Evolutionary conservation across 2,329 filamentous ascomycete genomes (phyloP).

Genomic region (Coniochaeta prunicola): DNA sequence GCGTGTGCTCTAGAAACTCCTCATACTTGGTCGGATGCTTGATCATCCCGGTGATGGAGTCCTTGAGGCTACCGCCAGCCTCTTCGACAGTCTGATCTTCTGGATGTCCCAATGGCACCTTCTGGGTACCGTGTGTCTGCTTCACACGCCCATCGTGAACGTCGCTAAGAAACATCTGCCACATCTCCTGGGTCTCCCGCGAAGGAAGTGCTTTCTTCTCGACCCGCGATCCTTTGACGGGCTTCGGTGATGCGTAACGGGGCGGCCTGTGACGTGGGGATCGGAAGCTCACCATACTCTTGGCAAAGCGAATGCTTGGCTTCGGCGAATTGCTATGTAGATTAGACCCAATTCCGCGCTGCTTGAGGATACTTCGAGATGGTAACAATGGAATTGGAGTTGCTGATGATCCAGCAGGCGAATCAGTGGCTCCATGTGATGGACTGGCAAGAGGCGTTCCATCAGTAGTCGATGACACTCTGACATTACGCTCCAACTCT

Average conservation of each 20-base stretch:
- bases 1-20: background rate
- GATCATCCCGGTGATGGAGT: background rate
- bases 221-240: background rate
- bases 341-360: background rate
- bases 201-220: background rate
- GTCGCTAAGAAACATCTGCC: background rate
- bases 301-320: conserved; percentile 12
- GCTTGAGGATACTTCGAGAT: conserved; percentile 4
- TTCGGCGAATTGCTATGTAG: conserved; percentile 5
- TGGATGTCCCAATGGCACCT: background rate
- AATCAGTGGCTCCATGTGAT: background rate
- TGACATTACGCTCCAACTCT: background rate
- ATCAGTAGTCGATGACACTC: background rate
- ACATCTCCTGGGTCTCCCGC: background rate
- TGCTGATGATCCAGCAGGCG: background rate
- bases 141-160: background rate
- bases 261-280: background rate
- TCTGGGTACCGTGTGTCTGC: background rate
- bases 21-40: background rate
- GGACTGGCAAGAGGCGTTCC: background rate
- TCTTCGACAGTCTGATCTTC: background rate
- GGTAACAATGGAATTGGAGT: background rate
- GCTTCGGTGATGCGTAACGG: background rate
- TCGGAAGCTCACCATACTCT: conserved; percentile 11
- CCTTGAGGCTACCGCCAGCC: background rate